Percentiles rank a stretch among this genome's conserved stretches.
phyloP scores from a whole-genome alignment of 352 stramenopile genomes.

The Phytophthora sojae region DNA sequence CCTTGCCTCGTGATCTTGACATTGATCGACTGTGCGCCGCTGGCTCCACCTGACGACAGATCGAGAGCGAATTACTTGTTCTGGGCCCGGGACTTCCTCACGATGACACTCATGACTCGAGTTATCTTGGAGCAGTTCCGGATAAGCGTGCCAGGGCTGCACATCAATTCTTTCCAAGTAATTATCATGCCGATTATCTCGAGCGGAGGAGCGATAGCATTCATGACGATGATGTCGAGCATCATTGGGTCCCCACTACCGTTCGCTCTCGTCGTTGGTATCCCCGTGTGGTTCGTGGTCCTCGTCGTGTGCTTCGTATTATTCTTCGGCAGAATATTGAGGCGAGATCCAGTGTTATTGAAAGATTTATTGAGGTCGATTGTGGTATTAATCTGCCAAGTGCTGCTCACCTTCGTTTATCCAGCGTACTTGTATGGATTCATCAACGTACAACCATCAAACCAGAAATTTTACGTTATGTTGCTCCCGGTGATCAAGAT shows the following conservation, averaged over 20 bases:
- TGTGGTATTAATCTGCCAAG: conserved; percentile 38
- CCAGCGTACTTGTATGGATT: conserved; percentile 50
- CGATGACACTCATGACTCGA: conserved; percentile 37
- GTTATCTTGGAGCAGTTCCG: conserved; percentile 45
- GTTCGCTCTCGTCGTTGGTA: conserved; percentile 40
- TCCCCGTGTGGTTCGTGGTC: conserved; percentile 26
- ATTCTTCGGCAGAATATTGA: conserved; percentile 32
- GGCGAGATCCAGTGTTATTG: conserved; percentile 11
- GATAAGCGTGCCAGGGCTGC: conserved; percentile 11
- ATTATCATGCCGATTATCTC: conserved; percentile 17
- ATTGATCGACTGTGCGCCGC: conserved; percentile 34
- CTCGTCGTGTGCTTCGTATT: conserved; percentile 26
- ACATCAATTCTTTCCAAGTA: conserved; percentile 15
- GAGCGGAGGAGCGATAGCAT: conserved; percentile 21
- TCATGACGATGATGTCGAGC: conserved; percentile 24
- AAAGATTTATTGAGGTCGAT: conserved; percentile 28
- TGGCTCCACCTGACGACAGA: conserved; percentile 26
- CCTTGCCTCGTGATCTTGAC: conserved; percentile 39
- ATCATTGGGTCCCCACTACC: conserved; percentile 53
- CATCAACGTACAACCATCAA: conserved; percentile 5
- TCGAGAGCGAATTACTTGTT: conserved; percentile 45
- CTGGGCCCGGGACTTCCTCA: conserved; percentile 39
- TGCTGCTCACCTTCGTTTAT: conserved; percentile 50
- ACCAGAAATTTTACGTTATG: conserved; percentile 42
- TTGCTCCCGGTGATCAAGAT: conserved; percentile 55